Percentiles rank a stretch among this genome's conserved stretches.
Conservation (phyloP, 2,329 filamentous ascomycete genomes). For the Dothidotthia symphoricarpi region DNA sequence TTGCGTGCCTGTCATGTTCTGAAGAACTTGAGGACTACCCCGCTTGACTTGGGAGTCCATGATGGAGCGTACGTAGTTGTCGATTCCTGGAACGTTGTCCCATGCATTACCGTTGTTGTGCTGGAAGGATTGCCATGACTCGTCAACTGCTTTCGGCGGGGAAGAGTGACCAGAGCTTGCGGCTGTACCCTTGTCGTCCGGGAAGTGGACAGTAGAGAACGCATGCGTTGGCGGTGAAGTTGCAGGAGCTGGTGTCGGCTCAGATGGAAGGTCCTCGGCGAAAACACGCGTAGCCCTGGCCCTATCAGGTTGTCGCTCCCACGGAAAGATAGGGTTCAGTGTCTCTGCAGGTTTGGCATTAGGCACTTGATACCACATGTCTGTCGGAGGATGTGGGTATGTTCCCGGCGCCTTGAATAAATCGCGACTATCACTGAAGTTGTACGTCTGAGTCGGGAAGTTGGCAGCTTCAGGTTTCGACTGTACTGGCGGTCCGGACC, state of each 20-base stretch:
- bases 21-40: conserved; percentile 46
- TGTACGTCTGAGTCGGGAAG: conserved; percentile 75
- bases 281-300: conserved; percentile 67
- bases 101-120: conserved; percentile 72
- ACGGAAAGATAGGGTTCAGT: conserved; percentile 78
- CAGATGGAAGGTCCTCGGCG: conserved; percentile 51
- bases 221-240: conserved; percentile 21
- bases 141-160: conserved; percentile 41
- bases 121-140: conserved; percentile 72
- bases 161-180: conserved; percentile 16
- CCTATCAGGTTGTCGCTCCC: conserved; percentile 70
- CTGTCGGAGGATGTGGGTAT: conserved; percentile 79
- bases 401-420: conserved; percentile 74
- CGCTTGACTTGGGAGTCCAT: conserved; percentile 59
- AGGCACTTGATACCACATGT: conserved; percentile 87
- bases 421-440: conserved; percentile 73
- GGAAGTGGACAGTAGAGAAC: conserved; percentile 34
- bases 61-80: conserved; percentile 77
- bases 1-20: conserved; percentile 22
- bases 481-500: conserved; percentile 54
- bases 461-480: conserved; percentile 83
- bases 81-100: conserved; percentile 88
- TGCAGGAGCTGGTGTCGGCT: conserved; percentile 43
- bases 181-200: conserved; percentile 17
- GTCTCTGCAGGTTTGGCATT: conserved; percentile 59